Evolutionary conservation across 2,329 filamentous ascomycete species (phyloP).

Genomic region (Colletotrichum sp.): DNA sequence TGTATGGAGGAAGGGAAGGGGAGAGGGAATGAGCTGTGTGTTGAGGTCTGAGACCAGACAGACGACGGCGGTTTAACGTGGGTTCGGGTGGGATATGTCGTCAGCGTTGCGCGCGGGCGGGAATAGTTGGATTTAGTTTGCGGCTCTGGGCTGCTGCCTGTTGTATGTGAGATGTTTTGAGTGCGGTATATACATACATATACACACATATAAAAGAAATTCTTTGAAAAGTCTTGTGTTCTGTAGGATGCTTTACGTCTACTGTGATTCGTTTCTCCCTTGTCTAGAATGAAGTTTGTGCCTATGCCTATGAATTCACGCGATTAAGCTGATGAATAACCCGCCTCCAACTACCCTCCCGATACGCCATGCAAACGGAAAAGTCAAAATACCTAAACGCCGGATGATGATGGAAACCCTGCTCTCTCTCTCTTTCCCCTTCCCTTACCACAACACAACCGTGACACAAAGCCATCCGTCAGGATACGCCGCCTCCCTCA

Average conservation of each 20-base stretch:
- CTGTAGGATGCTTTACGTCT: neutral
- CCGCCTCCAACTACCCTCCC: no score
- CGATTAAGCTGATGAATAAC: neutral
- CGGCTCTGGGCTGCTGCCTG: neutral
- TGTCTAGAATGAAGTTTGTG: neutral
- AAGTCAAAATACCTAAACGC: neutral
- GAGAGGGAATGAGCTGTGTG: neutral
- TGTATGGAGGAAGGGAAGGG: neutral
- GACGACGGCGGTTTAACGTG: neutral
- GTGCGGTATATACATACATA: neutral
- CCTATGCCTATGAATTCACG: neutral
- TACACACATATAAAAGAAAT: neutral
- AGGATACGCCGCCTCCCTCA: constrained; percentile 82
- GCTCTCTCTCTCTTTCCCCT: neutral
- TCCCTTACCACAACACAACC: constrained; percentile 68
- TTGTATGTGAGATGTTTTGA: neutral
- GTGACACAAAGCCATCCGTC: constrained; percentile 92
- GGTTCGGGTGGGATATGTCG: neutral
- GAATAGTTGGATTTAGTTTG: neutral
- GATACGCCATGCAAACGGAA: neutral
- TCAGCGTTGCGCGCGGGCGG: neutral
- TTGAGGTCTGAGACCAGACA: neutral
- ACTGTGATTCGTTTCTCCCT: neutral
- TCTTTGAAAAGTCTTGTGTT: neutral
- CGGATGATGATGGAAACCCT: neutral